Evolutionary conservation across 805 yeast species (phyloP).

Genomic region (Candida silvicultrix): DNA sequence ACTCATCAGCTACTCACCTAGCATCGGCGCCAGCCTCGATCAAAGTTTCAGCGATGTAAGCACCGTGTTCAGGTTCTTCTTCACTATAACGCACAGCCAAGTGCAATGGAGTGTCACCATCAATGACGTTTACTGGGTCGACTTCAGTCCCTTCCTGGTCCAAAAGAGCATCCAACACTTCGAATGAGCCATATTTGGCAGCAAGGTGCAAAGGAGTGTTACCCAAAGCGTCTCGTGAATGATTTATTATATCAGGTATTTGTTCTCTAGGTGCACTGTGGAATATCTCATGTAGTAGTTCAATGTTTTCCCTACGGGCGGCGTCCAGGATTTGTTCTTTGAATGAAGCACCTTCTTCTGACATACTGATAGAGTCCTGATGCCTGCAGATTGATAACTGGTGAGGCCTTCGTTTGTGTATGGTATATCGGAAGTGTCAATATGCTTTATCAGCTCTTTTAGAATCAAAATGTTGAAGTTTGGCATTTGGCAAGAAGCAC

Average conservation of each 20-base stretch:
- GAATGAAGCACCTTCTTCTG: constrained; percentile 63
- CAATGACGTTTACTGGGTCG: constrained; percentile 65
- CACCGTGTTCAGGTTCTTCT: constrained; percentile 82
- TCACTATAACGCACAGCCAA: constrained; percentile 70
- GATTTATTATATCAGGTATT: constrained; percentile 52
- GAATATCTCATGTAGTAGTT: constrained; percentile 55
- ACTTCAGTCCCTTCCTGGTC: constrained; percentile 90
- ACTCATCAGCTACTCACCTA: no score
- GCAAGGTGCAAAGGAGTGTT: constrained; percentile 80
- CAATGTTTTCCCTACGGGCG: constrained; percentile 82
- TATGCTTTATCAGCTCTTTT: neutral
- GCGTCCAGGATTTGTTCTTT: constrained; percentile 81
- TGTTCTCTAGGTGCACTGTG: constrained; percentile 26
- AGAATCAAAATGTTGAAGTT: no score
- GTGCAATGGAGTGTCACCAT: constrained; percentile 88
- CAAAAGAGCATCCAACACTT: constrained; percentile 70
- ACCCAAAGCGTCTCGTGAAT: constrained; percentile 68
- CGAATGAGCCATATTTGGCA: constrained; percentile 77
- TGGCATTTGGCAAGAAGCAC: neutral
- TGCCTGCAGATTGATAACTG: no score
- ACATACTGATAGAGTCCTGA: neutral
- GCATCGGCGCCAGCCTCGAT: constrained; percentile 92
- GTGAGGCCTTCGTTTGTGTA: no score
- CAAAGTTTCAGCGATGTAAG: constrained; percentile 68
- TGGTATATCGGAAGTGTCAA: no score